phyloP scores from a whole-genome alignment of 1,284 basidiomycete species.

The Pseudozyma hubeiensis region DNA sequence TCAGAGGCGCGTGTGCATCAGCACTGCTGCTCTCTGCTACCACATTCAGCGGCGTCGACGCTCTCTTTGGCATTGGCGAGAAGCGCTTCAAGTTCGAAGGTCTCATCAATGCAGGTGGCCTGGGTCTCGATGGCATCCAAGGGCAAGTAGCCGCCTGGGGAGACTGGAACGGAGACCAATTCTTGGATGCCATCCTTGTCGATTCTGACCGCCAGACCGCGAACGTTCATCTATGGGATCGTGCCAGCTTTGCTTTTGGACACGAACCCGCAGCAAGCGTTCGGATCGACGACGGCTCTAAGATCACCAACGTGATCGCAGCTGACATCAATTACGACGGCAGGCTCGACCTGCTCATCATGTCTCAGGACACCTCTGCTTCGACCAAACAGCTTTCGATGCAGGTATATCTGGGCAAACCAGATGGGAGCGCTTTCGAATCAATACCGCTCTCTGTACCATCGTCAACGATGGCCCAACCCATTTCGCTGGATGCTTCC shows the following conservation, averaged over 20 bases:
- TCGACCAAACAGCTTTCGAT: conserved; percentile 29
- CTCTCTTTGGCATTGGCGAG: conserved; percentile 56
- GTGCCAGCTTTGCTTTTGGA: conserved; percentile 75
- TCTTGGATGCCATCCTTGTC: conserved; percentile 84
- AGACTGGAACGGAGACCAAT: conserved; percentile 87
- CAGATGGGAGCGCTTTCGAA: conserved; percentile 37
- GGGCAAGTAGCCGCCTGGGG: conserved; percentile 86
- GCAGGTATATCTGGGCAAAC: conserved; percentile 47
- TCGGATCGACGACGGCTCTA: conserved; percentile 44
- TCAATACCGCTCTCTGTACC: conserved; percentile 72
- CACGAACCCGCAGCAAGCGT: conserved; percentile 71
- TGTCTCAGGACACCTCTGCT: conserved; percentile 70
- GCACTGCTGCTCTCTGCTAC: conserved; percentile 27
- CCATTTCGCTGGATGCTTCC: conserved; percentile 85
- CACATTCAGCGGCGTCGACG: conserved; percentile 21
- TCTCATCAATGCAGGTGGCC: conserved; percentile 81
- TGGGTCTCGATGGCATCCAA: conserved; percentile 78
- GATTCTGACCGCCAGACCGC: conserved; percentile 79
- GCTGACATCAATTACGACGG: conserved; percentile 94
- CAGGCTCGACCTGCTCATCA: conserved; percentile 86
- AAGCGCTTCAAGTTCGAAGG: conserved; percentile 87
- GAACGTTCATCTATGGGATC: conserved; percentile 83
- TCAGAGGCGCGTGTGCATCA: conserved; percentile 22
- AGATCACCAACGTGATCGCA: conserved; percentile 80
- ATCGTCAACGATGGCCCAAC: conserved; percentile 79